A percentile compares a stretch with the other conserved stretches of the same genome.
Conservation (phyloP, 2,329 filamentous ascomycete genomes). For the Pseudocercospora eumusae region DNA sequence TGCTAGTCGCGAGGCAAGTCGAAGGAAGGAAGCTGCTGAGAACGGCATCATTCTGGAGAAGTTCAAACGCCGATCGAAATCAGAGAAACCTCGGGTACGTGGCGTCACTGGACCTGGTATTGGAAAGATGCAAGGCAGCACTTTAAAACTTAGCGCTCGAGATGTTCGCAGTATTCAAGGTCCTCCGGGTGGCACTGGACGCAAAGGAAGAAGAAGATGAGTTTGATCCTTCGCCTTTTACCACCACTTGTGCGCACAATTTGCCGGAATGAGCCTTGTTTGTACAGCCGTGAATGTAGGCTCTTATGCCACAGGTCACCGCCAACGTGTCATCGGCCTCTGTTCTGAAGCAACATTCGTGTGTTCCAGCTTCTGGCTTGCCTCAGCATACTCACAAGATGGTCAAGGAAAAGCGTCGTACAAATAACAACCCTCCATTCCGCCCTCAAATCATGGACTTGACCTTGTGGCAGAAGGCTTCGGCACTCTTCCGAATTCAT, state of each 20-base stretch:
- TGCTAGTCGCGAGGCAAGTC: conserved; percentile 64
- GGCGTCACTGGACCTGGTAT: conserved; percentile 75
- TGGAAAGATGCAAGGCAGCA: conserved; percentile 77
- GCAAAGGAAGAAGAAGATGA: conserved; percentile 10
- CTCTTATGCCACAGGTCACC: no score
- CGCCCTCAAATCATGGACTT: no score
- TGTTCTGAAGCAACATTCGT: no score
- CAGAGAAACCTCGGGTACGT: conserved; percentile 52
- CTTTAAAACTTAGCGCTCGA: conserved; percentile 72
- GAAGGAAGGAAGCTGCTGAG: conserved; percentile 78
- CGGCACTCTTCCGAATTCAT: no score
- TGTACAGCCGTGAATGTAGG: no score
- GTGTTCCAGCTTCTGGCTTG: no score
- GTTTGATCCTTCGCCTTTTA: background rate
- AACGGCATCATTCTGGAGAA: conserved; percentile 86
- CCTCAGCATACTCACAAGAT: no score
- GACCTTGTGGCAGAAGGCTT: no score
- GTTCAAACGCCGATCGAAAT: conserved; percentile 47
- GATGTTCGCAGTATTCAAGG: conserved; percentile 74
- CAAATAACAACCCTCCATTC: no score
- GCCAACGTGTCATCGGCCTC: no score
- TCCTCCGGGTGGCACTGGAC: background rate
- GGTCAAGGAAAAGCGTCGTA: no score
- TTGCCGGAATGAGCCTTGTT: background rate
- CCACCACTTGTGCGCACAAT: background rate